Conservation (phyloP, 2,329 filamentous ascomycete species). For the Trichoderma gracile region DNA sequence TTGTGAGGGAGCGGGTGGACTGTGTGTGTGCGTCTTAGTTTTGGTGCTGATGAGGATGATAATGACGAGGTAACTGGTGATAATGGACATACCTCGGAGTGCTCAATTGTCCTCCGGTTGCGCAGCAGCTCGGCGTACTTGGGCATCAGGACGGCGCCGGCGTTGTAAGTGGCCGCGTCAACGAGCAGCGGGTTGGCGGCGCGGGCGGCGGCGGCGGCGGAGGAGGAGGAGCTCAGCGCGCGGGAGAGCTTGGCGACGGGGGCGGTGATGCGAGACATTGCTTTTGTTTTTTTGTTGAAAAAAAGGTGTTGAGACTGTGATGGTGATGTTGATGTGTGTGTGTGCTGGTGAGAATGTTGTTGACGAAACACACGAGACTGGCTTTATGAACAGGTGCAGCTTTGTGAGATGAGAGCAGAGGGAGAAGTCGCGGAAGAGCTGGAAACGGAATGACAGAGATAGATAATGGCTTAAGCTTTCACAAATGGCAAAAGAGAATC, state of each 20-base stretch:
- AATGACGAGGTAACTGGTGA: not conserved
- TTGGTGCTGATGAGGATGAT: too few species aligned
- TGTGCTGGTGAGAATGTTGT: too few species aligned
- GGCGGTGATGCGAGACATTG: constrained; percentile 53
- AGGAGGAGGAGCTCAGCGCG: constrained; percentile 45
- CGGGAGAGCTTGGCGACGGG: constrained; percentile 53
- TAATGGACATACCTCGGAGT: constrained; percentile 43
- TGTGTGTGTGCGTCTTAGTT: constrained; percentile 4
- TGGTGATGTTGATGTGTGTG: not conserved
- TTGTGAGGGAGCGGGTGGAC: constrained; percentile 47
- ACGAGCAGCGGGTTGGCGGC: constrained; percentile 38
- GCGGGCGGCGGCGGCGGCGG: constrained; percentile 43
- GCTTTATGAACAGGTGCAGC: too few species aligned
- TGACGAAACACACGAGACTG: too few species aligned
- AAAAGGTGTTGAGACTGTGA: not conserved
- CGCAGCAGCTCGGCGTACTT: constrained; percentile 51
- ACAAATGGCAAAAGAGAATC: too few species aligned
- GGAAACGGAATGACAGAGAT: too few species aligned
- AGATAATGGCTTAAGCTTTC: too few species aligned
- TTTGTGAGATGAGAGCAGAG: too few species aligned
- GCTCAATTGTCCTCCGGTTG: constrained; percentile 39
- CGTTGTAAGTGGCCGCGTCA: constrained; percentile 39
- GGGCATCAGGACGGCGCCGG: constrained; percentile 46
- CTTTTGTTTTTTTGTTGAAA: constrained; percentile 19
- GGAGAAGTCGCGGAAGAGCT: too few species aligned